phyloP scores from a whole-genome alignment of 768 basidiomycete genomes.

The Kockovaella imperatae region DNA sequence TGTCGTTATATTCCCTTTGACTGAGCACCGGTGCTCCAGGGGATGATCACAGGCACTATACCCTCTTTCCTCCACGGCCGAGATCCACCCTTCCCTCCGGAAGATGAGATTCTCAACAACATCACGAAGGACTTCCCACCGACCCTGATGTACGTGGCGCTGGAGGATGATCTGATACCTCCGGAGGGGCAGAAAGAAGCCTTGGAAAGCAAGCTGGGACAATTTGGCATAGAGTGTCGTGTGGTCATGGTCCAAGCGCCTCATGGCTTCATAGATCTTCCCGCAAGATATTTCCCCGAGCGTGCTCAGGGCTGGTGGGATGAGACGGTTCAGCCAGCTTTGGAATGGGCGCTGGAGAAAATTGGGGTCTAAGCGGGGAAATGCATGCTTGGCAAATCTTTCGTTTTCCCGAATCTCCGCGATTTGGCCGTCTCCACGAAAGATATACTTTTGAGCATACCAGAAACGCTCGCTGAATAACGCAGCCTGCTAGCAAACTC shows the following conservation, averaged over 20 bases:
- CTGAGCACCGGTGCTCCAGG: neutral
- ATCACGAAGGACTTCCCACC: conserved; percentile 9
- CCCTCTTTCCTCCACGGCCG: neutral
- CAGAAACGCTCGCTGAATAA: no score
- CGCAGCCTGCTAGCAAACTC: no score
- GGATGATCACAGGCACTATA: conserved; percentile 1
- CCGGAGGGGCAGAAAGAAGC: neutral
- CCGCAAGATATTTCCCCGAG: conserved; percentile 2
- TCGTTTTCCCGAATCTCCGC: no score
- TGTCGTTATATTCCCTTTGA: neutral
- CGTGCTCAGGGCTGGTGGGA: conserved; percentile 10
- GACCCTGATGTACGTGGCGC: conserved; percentile 4
- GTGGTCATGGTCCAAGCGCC: conserved; percentile 7
- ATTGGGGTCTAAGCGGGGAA: no score
- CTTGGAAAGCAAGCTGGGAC: conserved; percentile 1
- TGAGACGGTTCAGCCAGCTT: conserved; percentile 5
- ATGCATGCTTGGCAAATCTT: no score
- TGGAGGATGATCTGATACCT: conserved; percentile 6
- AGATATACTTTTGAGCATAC: no score
- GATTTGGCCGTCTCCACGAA: no score
- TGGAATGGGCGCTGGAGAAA: conserved; percentile 2
- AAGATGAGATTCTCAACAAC: conserved; percentile 2
- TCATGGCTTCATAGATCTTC: conserved; percentile 10
- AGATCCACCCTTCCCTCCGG: conserved; percentile 7
- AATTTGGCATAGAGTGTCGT: conserved; percentile 1